Evolutionary conservation across 2,329 filamentous ascomycete genomes (phyloP), one percentile per base, ranked within the genome.

Genomic region (Nemania sp.): DNA sequence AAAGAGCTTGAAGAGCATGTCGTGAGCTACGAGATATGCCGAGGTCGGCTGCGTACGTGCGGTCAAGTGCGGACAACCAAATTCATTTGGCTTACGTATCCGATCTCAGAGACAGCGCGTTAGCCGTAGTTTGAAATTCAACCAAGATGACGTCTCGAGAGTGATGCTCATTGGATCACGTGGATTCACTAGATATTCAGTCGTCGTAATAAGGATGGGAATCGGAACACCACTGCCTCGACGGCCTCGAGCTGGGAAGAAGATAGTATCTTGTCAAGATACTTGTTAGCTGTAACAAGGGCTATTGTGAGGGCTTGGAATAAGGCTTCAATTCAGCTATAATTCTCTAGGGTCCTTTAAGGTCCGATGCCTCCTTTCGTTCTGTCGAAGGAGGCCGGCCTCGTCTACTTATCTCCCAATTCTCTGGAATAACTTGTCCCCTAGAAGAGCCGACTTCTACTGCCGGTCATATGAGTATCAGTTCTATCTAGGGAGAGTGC

Each of bases 11-110:
- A n/a, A n/a, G n/a, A n/a, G n/a, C n/a, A n/a, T n/a, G n/a, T 29
- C 25, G 7, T 29, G 25, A 7, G 17, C 21, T n/a, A 47, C 34
- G 46, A 52, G 52, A 12, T n/a, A 48, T 53, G 42, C 37, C 48
- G 58, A 50, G 9, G 47, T 48, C 42, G 45, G 58, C 18, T 43
- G 12, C n/a, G n/a, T n/a, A n/a, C n/a, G n/a, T n/a, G n/a, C 35
- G 37, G 18, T 39, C 25, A 18, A 17, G 25, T 29, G 10, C 53
- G 13, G 47, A 40, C 49, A 47, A 53, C 58, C 52, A 56, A 56
- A 45, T 42, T 11, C 5, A 29, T 29, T 45, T 13, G 20, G 21
- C 18, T 20, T 45, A 20, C 42, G 15, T 25, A 12, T 25, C 11
- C 7, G 25, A 29, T 49, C 50, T 59, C 15, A 50, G 20, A 18